Conservation (phyloP, 2,329 filamentous ascomycete species). For the Ceratocystiopsis sp. region DNA sequence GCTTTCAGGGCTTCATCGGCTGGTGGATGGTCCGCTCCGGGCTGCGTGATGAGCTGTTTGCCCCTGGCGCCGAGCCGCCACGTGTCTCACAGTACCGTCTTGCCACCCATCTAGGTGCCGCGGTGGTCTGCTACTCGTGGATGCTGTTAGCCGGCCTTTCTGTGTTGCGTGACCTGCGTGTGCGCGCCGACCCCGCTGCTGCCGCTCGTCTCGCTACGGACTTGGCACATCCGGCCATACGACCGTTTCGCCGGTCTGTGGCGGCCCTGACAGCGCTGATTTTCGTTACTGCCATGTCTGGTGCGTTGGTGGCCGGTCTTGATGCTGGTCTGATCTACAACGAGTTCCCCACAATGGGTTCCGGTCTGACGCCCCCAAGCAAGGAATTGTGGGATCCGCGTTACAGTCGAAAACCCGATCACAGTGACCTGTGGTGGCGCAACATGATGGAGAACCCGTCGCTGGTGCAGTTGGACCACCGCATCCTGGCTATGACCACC, state of each 20-base stretch:
- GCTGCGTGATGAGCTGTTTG: constrained; percentile 88
- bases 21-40: constrained; percentile 99
- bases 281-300: constrained; percentile 84
- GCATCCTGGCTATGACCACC: constrained; percentile 77
- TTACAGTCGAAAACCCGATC: constrained; percentile 65
- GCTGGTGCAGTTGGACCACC: constrained; percentile 88
- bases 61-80: constrained; percentile 75
- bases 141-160: constrained; percentile 84
- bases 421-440: constrained; percentile 82
- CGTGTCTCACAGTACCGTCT: constrained; percentile 90
- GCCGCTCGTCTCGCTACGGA: constrained; percentile 42
- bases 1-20: constrained; percentile 85
- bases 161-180: constrained; percentile 60
- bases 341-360: constrained; percentile 91
- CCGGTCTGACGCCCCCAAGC: constrained; percentile 62
- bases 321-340: constrained; percentile 98
- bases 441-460: constrained; percentile 97
- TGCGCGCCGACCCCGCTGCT: constrained; percentile 49
- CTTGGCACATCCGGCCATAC: constrained; percentile 51
- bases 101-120: constrained; percentile 73
- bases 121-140: constrained; percentile 82
- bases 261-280: constrained; percentile 56
- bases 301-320: constrained; percentile 80
- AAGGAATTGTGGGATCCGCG: constrained; percentile 72
- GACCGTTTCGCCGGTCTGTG: constrained; percentile 55